A percentile compares a stretch with the other conserved stretches of the same genome.
phyloP scores from a whole-genome alignment of 148 eudicot genomes.

The Camellia lanceoleosa region DNA sequence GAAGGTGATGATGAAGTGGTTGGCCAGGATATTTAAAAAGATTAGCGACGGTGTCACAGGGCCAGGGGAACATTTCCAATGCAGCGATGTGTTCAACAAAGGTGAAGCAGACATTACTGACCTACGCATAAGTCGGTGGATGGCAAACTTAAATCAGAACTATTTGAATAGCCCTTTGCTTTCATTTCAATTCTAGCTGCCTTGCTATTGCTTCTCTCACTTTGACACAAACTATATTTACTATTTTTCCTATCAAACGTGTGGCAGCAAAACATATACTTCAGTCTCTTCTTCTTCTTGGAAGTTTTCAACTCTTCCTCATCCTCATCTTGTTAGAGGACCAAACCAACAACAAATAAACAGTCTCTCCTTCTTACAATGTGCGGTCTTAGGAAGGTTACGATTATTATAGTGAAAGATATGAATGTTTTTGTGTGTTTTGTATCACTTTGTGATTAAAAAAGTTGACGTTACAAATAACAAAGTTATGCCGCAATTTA shows the following conservation, averaged over 20 bases:
- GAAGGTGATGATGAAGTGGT: conserved; percentile 1
- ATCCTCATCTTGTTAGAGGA: too few relatives aligned
- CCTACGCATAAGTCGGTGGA: not conserved
- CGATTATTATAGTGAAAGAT: too few relatives aligned
- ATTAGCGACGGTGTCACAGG: not conserved
- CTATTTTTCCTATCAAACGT: not conserved
- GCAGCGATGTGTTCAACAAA: not conserved
- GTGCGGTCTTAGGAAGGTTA: too few relatives aligned
- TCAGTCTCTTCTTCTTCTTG: not conserved
- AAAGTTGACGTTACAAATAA: too few relatives aligned
- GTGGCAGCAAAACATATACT: not conserved
- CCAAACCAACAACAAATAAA: too few relatives aligned
- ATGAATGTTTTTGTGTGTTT: too few relatives aligned
- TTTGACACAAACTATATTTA: not conserved
- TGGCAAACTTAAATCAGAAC: conserved; percentile 9
- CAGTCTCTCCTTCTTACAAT: too few relatives aligned
- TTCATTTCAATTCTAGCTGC: too few relatives aligned
- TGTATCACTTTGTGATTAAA: too few relatives aligned
- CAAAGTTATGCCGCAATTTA: too few relatives aligned
- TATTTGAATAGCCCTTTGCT: not conserved
- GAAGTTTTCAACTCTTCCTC: too few relatives aligned
- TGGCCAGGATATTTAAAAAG: conserved; percentile 6
- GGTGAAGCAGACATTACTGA: not conserved
- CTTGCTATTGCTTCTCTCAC: too few relatives aligned
- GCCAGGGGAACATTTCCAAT: not conserved